A percentile compares a stretch with the other conserved stretches of the same genome.
phyloP scores from a whole-genome alignment of 805 yeast genomes.

The Wickerhamomyces ciferrii region DNA sequence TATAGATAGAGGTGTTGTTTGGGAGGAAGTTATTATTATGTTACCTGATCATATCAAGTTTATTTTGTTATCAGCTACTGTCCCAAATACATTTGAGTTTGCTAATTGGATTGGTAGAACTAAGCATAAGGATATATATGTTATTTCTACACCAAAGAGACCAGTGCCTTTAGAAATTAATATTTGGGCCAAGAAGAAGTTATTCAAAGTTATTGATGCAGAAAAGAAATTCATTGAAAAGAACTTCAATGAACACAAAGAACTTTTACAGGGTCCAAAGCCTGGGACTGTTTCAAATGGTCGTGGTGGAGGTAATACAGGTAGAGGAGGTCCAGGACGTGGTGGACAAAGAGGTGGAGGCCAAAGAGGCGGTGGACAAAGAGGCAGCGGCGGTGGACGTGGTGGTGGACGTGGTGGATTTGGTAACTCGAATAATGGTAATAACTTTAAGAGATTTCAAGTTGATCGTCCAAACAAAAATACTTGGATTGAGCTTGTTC shows the following conservation, averaged over 20 bases:
- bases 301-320: conserved; percentile 33
- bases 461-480: conserved; percentile 57
- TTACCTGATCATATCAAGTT: conserved; percentile 94
- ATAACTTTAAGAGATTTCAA: conserved; percentile 25
- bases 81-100: conserved; percentile 96
- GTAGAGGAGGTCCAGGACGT: conserved; percentile 37
- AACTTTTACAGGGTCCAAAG: conserved; percentile 38
- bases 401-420: conserved; percentile 20
- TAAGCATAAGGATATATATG: conserved; percentile 91
- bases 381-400: conserved; percentile 28
- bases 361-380: conserved; percentile 30
- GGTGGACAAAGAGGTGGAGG: conserved; percentile 34
- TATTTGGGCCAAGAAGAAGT: conserved; percentile 74
- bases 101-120: conserved; percentile 99
- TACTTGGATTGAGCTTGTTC: conserved; percentile 72
- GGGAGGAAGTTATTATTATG: conserved; percentile 99
- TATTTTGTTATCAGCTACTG: conserved; percentile 90
- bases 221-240: conserved; percentile 61
- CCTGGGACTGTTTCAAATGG: conserved; percentile 32
- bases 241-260: conserved; percentile 59
- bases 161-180: conserved; percentile 92
- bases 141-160: conserved; percentile 92
- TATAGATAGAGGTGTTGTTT: conserved; percentile 95
- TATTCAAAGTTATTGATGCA: conserved; percentile 70
- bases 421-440: conserved; percentile 22